Base-by-base conservation (phyloP, 2,329 filamentous ascomycete genomes). In the Bipolaris cookei region DNA sequence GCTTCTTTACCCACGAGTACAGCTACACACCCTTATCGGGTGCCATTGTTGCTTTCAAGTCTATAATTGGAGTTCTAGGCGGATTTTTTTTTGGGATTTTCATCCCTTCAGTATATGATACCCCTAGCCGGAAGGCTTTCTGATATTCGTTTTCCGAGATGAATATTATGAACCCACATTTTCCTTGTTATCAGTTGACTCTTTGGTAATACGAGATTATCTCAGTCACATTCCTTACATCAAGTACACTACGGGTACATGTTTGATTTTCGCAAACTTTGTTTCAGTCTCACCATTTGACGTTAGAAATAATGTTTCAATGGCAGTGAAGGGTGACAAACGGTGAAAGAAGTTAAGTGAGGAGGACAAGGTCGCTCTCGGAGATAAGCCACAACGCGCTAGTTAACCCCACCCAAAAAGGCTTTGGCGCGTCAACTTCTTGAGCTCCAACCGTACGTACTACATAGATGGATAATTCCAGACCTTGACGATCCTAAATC, bases 351-450 rank as follows among this genome's bases (percentile, higher is more conserved):
- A 38, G 35, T 8, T 20, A 20, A 41, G 28, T 30, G 28, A 30
- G 10, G 39, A 43, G n/a, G 10, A 51, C 46, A 34, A 23, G 46
- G 35, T 39, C 28, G 11, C 20, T 47, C 18, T 13, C 30, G 49
- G 65, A 51, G 42, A 13, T 67, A 68, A 63, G 34, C 37, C 25
- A 18, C 44, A 53, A 6, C 47, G 28, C 65, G 59, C 66, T 67
- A 69, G 30, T 56, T 59, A 67, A 66, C 59, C 41, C 67, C 64
- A 55, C 35, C 59, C 58, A 66, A 67, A 67, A 43, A 59, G 28
- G 3, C 13, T 63, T 66, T 42, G 13, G 39, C 55, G 57, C 53
- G 61, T 63, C 56, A 49, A 28, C 41, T 34, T 43, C 4, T 4
- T 21, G 23, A 41, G 38, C 38, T 28, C 8, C 25, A 28, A 28